Percentiles rank a stretch among this genome's conserved stretches.
Conservation (phyloP, 2,329 filamentous ascomycete species). For the Alternaria ventricosa region DNA sequence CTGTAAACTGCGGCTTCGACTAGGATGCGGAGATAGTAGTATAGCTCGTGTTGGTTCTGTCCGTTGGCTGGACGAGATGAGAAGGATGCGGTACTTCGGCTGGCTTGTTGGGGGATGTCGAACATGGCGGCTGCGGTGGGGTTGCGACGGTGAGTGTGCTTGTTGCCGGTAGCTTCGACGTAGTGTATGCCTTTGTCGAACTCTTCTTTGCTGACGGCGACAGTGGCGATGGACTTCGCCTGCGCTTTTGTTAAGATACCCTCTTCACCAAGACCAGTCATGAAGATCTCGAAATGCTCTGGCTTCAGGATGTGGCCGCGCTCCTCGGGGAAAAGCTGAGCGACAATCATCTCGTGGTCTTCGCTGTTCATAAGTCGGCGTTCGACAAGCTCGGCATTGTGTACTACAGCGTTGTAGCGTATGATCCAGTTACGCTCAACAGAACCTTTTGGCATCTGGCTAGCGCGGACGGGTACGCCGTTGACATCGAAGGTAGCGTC, state of each 20-base stretch:
- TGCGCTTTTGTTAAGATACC: conserved; percentile 7
- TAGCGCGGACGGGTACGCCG: background rate
- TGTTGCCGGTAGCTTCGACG: background rate
- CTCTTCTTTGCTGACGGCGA: conserved; percentile 8
- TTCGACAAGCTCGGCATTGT: conserved; percentile 2
- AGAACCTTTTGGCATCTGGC: conserved; percentile 1
- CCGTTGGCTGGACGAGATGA: background rate
- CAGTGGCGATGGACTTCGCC: background rate
- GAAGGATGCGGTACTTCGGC: background rate
- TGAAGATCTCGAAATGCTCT: conserved; percentile 16
- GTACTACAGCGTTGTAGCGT: conserved; percentile 9
- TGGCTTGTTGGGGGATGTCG: conserved; percentile 3
- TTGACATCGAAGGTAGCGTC: conserved; percentile 7
- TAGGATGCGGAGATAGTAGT: conserved; percentile 11
- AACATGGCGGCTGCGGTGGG: conserved; percentile 2
- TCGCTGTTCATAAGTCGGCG: conserved; percentile 4
- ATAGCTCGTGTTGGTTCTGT: background rate
- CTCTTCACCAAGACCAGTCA: conserved; percentile 9
- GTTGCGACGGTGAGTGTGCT: background rate
- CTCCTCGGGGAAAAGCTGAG: conserved; percentile 14
- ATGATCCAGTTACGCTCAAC: conserved; percentile 14
- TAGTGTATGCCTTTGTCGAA: conserved; percentile 5
- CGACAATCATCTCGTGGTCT: conserved; percentile 12
- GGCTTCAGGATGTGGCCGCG: background rate
- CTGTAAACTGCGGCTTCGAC: conserved; percentile 24